phyloP scores from a whole-genome alignment of 169 alveolate genomes.

The Eimeria acervulina region DNA sequence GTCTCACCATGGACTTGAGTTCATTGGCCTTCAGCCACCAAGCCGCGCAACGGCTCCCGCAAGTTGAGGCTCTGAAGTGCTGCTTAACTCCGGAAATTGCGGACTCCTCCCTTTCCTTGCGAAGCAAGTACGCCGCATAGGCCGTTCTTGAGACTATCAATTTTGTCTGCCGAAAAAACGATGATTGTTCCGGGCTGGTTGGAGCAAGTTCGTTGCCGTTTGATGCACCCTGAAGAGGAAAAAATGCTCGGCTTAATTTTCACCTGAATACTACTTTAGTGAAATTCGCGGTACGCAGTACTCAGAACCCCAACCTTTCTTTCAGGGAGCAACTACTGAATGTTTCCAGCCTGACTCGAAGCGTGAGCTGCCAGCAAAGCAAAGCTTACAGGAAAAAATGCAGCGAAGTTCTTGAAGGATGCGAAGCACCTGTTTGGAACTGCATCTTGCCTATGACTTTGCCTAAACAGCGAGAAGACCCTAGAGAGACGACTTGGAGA shows the following conservation, averaged over 20 bases:
- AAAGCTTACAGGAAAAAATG: constrained; percentile 42
- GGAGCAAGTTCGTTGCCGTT: neutral
- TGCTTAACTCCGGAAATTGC: constrained; percentile 47
- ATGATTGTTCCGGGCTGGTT: neutral
- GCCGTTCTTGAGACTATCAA: constrained; percentile 41
- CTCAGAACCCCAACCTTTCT: neutral
- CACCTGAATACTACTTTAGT: neutral
- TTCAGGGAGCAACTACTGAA: neutral
- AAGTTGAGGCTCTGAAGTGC: constrained; percentile 27
- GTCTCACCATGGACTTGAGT: constrained; percentile 44
- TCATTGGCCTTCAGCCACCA: constrained; percentile 76
- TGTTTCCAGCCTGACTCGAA: neutral
- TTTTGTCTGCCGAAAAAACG: constrained; percentile 16
- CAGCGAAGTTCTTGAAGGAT: neutral
- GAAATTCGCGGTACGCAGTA: neutral
- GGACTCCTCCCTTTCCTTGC: constrained; percentile 51
- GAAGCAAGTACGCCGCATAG: constrained; percentile 56
- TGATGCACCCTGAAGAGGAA: constrained; percentile 22
- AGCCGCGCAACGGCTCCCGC: constrained; percentile 40
- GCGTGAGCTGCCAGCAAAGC: neutral
- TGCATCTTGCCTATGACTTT: neutral
- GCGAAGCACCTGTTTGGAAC: constrained; percentile 56
- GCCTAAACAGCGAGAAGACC: neutral
- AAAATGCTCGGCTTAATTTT: too few relatives aligned
- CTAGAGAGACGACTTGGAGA: constrained; percentile 34